These are phyloP conservation scores for Plasmodium cynomolgi DNA, from an alignment of 169 alveolate species.

Conservation along the genomic window DNA sequence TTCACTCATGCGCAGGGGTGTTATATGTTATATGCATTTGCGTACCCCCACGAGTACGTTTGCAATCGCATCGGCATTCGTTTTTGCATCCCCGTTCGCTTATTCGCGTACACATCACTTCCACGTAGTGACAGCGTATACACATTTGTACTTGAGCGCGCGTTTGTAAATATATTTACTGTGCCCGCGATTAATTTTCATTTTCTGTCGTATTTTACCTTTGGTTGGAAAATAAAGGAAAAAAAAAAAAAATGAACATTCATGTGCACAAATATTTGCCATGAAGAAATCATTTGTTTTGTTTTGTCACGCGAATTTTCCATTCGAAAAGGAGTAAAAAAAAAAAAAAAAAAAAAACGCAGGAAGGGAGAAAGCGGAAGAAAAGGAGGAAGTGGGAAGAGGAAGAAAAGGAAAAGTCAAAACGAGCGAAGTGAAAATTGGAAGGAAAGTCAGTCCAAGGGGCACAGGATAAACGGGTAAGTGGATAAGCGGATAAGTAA, in stretches of 20 bases:
- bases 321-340: constrained; percentile 6
- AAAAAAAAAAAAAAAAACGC: neutral
- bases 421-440: neutral
- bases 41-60: neutral
- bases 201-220: neutral
- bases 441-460: neutral
- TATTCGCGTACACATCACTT: neutral
- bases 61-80: neutral
- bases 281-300: constrained; percentile 11
- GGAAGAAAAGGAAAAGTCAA: constrained; percentile 17
- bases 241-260: constrained; percentile 1
- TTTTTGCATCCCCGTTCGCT: neutral
- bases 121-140: neutral
- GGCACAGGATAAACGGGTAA: neutral
- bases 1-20: neutral
- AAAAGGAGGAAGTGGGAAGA: neutral
- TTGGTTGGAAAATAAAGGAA: neutral
- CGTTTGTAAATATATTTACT: constrained; percentile 35
- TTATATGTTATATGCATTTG: neutral
- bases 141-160: neutral
- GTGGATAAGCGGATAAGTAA: neutral
- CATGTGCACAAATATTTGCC: constrained; percentile 6
- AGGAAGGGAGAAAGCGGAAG: neutral
- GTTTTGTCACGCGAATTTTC: neutral
- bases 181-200: constrained; percentile 14